Percentiles rank a stretch among this genome's conserved stretches.
Conservation (phyloP, 1,284 basidiomycete genomes). For the Gomphus bonarii region DNA sequence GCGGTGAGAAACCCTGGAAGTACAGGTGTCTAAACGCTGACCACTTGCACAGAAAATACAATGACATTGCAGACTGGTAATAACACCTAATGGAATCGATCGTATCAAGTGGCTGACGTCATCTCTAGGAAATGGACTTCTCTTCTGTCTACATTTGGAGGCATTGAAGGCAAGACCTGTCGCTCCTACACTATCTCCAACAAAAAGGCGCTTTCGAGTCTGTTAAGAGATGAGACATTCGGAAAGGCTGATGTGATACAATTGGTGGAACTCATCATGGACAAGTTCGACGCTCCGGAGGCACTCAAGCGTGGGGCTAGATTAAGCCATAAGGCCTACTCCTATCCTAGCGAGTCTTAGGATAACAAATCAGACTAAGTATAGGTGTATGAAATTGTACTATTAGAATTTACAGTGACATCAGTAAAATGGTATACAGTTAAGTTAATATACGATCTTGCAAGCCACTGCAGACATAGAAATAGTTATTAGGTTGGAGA, state of each 20-base stretch:
- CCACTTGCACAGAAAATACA: slow-evolving; percentile 46
- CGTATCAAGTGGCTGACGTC: slow-evolving; percentile 7
- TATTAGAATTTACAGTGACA: too few species aligned
- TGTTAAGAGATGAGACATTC: slow-evolving; percentile 54
- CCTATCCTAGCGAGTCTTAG: not conserved
- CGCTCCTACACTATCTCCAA: slow-evolving; percentile 57
- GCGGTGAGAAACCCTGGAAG: slow-evolving; percentile 19
- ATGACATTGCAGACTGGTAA: slow-evolving; percentile 60
- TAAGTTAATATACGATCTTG: too few species aligned
- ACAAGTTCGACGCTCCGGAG: slow-evolving; percentile 59
- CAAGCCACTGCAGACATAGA: too few species aligned
- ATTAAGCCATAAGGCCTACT: slow-evolving; percentile 18
- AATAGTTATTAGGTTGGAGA: too few species aligned
- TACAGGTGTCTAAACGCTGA: slow-evolving; percentile 25
- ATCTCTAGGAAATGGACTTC: slow-evolving; percentile 41
- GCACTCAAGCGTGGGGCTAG: slow-evolving; percentile 43
- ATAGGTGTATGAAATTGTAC: too few species aligned
- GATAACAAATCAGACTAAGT: not conserved
- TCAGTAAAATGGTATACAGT: too few species aligned
- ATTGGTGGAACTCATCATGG: slow-evolving; percentile 74
- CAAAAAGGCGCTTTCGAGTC: slow-evolving; percentile 50
- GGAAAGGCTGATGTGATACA: slow-evolving; percentile 54
- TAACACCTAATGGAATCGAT: slow-evolving; percentile 8
- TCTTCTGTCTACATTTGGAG: slow-evolving; percentile 50
- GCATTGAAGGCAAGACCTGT: slow-evolving; percentile 40